Conservation (phyloP, 371 early-diverging fungal genomes). For the Circinella umbellata region DNA sequence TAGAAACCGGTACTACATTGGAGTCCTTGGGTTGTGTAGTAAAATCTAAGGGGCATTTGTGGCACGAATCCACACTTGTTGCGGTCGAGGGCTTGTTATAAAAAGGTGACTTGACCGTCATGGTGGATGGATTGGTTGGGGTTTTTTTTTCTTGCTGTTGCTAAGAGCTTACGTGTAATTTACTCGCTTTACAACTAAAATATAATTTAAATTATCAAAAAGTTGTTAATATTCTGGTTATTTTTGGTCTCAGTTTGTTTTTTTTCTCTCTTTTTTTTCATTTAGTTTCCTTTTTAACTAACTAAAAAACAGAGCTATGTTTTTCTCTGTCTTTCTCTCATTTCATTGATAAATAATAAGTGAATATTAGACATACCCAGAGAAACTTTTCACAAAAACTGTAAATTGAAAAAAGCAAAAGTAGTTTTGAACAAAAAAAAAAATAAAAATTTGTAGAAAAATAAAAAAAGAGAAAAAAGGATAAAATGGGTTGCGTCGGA, state of each 20-base stretch:
- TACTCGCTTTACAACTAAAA: too few species aligned
- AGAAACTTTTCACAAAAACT: not conserved
- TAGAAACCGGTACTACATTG: slow-evolving; percentile 25
- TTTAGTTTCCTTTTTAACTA: too few species aligned
- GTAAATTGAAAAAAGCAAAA: not conserved
- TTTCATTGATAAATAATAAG: too few species aligned
- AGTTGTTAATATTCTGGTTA: too few species aligned
- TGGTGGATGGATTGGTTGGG: slow-evolving; percentile 22
- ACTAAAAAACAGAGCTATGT: too few species aligned
- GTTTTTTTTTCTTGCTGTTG: not conserved
- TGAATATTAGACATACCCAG: too few species aligned
- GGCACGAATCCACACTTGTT: slow-evolving; percentile 58
- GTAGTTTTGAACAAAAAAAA: not conserved
- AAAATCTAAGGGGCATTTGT: slow-evolving; percentile 50
- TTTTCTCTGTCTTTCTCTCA: too few species aligned
- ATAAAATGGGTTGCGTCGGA: slow-evolving; percentile 3
- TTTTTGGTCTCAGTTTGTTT: too few species aligned
- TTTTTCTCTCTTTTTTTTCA: too few species aligned
- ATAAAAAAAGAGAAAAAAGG: not conserved
- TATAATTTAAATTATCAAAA: too few species aligned
- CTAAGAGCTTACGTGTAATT: too few species aligned
- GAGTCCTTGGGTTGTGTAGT: slow-evolving; percentile 25
- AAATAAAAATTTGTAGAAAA: slow-evolving; percentile 2
- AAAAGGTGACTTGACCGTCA: slow-evolving; percentile 59
- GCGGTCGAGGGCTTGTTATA: slow-evolving; percentile 59